Conservation (phyloP, 2,329 filamentous ascomycete genomes). For the Neonectria ditissima region DNA sequence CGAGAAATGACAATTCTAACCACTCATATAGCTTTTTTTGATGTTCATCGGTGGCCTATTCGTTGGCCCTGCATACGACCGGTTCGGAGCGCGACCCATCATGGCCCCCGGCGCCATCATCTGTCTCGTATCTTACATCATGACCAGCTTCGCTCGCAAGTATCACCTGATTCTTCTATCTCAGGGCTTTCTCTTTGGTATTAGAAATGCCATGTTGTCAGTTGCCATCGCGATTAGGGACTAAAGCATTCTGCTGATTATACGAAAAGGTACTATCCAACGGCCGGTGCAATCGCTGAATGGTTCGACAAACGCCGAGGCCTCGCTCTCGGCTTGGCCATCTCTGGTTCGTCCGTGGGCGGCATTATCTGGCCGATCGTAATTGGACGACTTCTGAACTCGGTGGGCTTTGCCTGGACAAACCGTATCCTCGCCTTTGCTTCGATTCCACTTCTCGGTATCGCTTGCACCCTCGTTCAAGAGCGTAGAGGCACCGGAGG, state of each 20-base stretch:
- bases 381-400: constrained; percentile 32
- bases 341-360: constrained; percentile 48
- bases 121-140: constrained; percentile 53
- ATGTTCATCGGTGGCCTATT: constrained; percentile 54
- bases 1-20: not conserved
- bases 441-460: constrained; percentile 41
- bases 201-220: constrained; percentile 54
- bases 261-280: constrained; percentile 42
- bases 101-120: constrained; percentile 52
- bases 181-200: constrained; percentile 56
- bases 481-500: constrained; percentile 35
- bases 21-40: constrained; percentile 49
- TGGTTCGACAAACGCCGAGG: constrained; percentile 49
- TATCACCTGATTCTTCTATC: constrained; percentile 54
- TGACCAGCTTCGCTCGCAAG: constrained; percentile 45
- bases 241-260: not conserved
- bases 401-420: constrained; percentile 27
- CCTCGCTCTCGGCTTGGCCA: constrained; percentile 48
- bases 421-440: constrained; percentile 39
- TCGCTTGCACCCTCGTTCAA: constrained; percentile 46
- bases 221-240: constrained; percentile 3
- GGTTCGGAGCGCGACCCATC: constrained; percentile 51
- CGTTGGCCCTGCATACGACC: constrained; percentile 55
- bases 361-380: constrained; percentile 48
- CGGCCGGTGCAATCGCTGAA: constrained; percentile 44